Evolutionary conservation across 163 green algal genomes (phyloP), one percentile per base, ranked within the genome.

Genomic region (Chloromonas sp.): DNA sequence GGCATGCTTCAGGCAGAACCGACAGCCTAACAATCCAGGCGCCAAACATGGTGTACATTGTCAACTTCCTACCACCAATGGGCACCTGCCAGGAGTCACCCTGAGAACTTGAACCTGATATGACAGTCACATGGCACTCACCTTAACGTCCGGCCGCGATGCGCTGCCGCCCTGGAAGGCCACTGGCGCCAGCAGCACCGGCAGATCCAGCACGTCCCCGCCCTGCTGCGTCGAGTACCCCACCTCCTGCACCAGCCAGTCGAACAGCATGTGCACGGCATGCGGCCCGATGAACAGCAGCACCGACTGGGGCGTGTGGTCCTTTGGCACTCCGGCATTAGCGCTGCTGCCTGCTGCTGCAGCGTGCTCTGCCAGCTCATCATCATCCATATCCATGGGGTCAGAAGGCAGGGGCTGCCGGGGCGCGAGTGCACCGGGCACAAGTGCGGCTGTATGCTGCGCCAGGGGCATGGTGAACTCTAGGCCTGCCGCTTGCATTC

Each of bases 261-360:
- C 79, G 57, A 82, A 82, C 79, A 82, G 79, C 59, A 70, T 36
- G 79, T 82, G 79, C 79, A 82, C 79, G 2, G 79, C 59, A 3
- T 70, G 59, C 2, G 79, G 59, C 3, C 79, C 79, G 11, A 71
- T 3, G 59, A 82, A 82, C 79, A 82, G 59, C 59, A 82, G 79
- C 79, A 82, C 3, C 79, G 79, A 82, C 58, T 82, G 79, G 1
- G 79, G 79, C 2, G 2, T 71, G 58, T 36, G 14, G 59, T 82
- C 79, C n/a, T 36, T 15, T 36, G 36, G 36, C 36, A 36, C 36
- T 36, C 36, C 36, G 36, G 36, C 36, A 36, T 36, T 36, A 36
- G 36, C 36, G 36, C 36, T 36, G 36, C 36, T 36, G 36, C 36
- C 36, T 36, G 36, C 36, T 36, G 36, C 36, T 36, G 36, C 36